Evolutionary conservation across 2,329 filamentous ascomycete genomes (phyloP).

Genomic region (Tolypocladium amazonense): DNA sequence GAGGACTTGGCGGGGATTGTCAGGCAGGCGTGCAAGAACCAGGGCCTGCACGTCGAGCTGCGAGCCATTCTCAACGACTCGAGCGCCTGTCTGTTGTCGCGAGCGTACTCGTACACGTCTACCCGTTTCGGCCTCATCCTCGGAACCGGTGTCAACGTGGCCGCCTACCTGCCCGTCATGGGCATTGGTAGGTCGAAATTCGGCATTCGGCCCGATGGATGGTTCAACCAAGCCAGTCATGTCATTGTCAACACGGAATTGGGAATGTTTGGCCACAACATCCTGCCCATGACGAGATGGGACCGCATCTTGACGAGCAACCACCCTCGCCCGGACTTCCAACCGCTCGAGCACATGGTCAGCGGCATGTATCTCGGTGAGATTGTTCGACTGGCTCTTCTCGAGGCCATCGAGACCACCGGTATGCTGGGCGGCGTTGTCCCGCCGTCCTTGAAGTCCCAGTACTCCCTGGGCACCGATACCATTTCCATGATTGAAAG

Average conservation of each 20-base stretch:
- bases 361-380: constrained; percentile 59
- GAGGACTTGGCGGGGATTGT: constrained; percentile 51
- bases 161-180: constrained; percentile 50
- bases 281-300: constrained; percentile 52
- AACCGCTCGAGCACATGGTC: constrained; percentile 52
- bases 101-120: constrained; percentile 46
- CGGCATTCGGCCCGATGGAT: constrained; percentile 39
- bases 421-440: constrained; percentile 46
- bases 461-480: constrained; percentile 51
- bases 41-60: constrained; percentile 43
- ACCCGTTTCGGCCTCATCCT: constrained; percentile 56
- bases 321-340: constrained; percentile 48
- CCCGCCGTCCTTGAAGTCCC: constrained; percentile 38
- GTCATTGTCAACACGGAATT: constrained; percentile 59
- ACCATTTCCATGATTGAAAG: constrained; percentile 46
- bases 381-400: constrained; percentile 44
- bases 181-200: constrained; percentile 46
- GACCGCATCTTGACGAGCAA: constrained; percentile 40
- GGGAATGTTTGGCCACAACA: constrained; percentile 52
- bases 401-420: constrained; percentile 46
- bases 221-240: constrained; percentile 48
- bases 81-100: constrained; percentile 53
- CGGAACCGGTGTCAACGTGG: constrained; percentile 57
- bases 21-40: constrained; percentile 38
- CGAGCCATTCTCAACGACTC: constrained; percentile 57